Base-by-base conservation (phyloP, 805 yeast species). In the Starmerella ratchasimensis region DNA sequence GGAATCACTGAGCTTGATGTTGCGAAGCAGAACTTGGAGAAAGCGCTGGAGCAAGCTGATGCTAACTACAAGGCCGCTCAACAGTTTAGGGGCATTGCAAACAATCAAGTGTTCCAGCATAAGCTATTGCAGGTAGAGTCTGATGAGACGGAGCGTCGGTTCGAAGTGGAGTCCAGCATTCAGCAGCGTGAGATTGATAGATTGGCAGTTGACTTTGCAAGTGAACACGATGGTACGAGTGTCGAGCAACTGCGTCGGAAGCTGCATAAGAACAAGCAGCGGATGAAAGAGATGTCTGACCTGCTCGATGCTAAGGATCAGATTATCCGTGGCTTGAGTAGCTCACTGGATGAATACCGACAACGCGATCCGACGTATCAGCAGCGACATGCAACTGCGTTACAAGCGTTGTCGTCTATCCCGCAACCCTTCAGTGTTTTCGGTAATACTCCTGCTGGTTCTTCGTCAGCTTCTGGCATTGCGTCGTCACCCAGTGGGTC, bases 131-230 rank as follows among this genome's bases (percentile, higher is more conserved):
- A 61, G 5, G 58, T 67, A 15, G 68, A 66, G 31, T 48, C 64
- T 14, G 60, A 60, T 30, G 71, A 67, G 41, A 59, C 60, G 9
- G 62, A 61, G 29, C 68, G 63, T 54, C 52, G 72, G 15, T 58
- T 59, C 39, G 69, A 67, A 45, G 74, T 68, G 14, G 74, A 68
- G 45, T 59, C 57, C 34, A 60, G 55, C 34, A 50, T 69, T n/a
- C 57, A 58, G 30, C 61, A 65, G 47, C 58, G 68, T 24, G 69
- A 67, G 47, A 63, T 67, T n/a, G 68, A 69, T 43, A 54, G 62
- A 34, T 52, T 68, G 30, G 56, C 60, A 26, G 41, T 51, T 24
- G 70, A 60, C 33, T 50, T 54, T 39, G 56, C 55, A 38, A 58
- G 57, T 18, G 57, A 54, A 35, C 54, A 52, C 41, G 39, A 55